phyloP scores from a whole-genome alignment of 1,284 basidiomycete genomes.

The Pyrrhoderma lamaoense region DNA sequence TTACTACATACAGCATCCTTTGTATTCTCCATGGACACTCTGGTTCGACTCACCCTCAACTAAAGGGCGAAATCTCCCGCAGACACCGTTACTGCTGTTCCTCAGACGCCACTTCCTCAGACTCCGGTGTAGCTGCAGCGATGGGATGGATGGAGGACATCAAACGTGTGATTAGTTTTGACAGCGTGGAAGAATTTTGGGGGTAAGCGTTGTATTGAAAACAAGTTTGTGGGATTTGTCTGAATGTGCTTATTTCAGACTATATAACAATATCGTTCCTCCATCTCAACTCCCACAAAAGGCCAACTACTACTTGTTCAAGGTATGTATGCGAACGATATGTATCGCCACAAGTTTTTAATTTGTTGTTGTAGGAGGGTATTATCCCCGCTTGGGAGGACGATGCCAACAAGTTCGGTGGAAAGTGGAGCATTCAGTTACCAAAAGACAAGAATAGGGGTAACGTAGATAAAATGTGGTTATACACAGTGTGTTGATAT shows the following conservation, averaged over 20 bases:
- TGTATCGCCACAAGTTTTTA: constrained; percentile 9
- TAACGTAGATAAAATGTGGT: constrained; percentile 93
- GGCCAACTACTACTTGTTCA: constrained; percentile 99
- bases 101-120: constrained; percentile 61
- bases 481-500: constrained; percentile 73
- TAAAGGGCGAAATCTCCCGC: constrained; percentile 81
- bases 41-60: constrained; percentile 94
- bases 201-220: constrained; percentile 46
- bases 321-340: constrained; percentile 41
- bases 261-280: constrained; percentile 97
- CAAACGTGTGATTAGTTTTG: constrained; percentile 87
- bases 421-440: constrained; percentile 98
- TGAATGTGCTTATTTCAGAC: constrained; percentile 33
- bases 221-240: not conserved
- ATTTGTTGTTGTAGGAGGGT: constrained; percentile 56
- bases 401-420: constrained; percentile 90
- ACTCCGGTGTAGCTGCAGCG: constrained; percentile 64
- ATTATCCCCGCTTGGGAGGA: constrained; percentile 98
- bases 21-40: constrained; percentile 91
- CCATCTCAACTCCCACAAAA: constrained; percentile 92
- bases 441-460: constrained; percentile 89
- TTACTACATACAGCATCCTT: constrained; percentile 59
- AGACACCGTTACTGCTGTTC: constrained; percentile 73
- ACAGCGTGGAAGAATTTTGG: constrained; percentile 97
- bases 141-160: constrained; percentile 97